Conservation (phyloP, 768 basidiomycete species). For the Boletus rubroflammeus region DNA sequence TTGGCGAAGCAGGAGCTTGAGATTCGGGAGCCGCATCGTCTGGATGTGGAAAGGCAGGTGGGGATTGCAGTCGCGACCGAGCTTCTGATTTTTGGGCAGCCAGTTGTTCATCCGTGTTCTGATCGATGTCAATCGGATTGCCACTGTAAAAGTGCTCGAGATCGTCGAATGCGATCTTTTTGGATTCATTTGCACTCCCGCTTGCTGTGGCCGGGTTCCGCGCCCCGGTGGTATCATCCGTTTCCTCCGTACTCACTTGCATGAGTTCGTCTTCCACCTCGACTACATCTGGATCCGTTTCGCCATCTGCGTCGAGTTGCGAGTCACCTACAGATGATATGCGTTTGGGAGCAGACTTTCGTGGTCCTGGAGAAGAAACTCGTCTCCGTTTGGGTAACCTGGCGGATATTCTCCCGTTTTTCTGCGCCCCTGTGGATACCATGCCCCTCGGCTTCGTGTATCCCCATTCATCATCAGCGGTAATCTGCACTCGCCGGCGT, state of each 20-base stretch:
- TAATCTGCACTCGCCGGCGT: conserved; percentile 20
- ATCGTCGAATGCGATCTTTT: conserved; percentile 25
- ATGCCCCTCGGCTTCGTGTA: conserved; percentile 8
- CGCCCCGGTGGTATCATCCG: conserved; percentile 8
- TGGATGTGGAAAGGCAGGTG: neutral
- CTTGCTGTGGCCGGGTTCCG: neutral
- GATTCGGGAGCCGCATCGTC: neutral
- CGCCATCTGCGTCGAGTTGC: conserved; percentile 33
- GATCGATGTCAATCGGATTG: conserved; percentile 33
- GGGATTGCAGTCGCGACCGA: conserved; percentile 1
- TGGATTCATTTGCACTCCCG: conserved; percentile 1
- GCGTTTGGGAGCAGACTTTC: conserved; percentile 17
- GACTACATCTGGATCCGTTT: conserved; percentile 34
- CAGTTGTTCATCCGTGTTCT: conserved; percentile 14
- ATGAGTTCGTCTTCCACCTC: conserved; percentile 37
- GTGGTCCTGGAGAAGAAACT: conserved; percentile 29
- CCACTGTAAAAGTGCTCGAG: conserved; percentile 29
- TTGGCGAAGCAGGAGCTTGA: conserved; percentile 11
- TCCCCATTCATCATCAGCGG: conserved; percentile 7
- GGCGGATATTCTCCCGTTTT: neutral
- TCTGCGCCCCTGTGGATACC: conserved; percentile 9
- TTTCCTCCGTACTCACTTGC: conserved; percentile 22
- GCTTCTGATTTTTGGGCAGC: neutral
- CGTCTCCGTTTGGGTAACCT: conserved; percentile 21
- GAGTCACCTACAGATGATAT: conserved; percentile 26